Conservation (phyloP, 495 filamentous ascomycete species). For the Penicillium canariense region DNA sequence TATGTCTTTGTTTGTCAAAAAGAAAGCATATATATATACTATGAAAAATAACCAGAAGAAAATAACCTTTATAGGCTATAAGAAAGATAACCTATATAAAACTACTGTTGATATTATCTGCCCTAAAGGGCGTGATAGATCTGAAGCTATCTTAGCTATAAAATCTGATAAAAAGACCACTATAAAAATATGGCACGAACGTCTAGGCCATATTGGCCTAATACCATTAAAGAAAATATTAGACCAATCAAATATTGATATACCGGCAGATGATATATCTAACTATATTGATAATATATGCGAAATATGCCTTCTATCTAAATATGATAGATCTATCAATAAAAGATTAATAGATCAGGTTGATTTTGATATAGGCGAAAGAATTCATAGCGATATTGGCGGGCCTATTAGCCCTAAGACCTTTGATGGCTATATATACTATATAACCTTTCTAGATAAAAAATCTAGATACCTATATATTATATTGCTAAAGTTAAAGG, state of each 20-base stretch:
- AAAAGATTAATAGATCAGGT: neutral
- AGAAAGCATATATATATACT: neutral
- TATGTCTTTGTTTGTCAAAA: neutral
- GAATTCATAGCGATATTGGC: neutral
- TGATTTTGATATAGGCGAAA: neutral
- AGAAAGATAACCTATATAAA: neutral
- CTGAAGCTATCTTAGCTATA: neutral
- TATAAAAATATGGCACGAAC: neutral
- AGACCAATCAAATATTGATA: neutral
- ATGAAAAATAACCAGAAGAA: neutral
- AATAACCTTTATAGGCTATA: neutral
- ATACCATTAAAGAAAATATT: neutral
- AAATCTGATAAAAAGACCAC: neutral
- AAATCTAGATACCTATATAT: neutral
- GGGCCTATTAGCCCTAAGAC: neutral
- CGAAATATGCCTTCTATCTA: neutral
- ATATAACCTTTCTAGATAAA: neutral
- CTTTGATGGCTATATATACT: neutral
- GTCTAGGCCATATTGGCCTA: neutral
- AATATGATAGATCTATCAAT: neutral
- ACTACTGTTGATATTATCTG: neutral
- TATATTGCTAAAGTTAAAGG: neutral
- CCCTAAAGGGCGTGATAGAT: neutral
- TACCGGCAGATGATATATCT: neutral
- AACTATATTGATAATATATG: neutral